Base-by-base conservation (phyloP, 2,329 filamentous ascomycete genomes). In the Calonectria crousiana region DNA sequence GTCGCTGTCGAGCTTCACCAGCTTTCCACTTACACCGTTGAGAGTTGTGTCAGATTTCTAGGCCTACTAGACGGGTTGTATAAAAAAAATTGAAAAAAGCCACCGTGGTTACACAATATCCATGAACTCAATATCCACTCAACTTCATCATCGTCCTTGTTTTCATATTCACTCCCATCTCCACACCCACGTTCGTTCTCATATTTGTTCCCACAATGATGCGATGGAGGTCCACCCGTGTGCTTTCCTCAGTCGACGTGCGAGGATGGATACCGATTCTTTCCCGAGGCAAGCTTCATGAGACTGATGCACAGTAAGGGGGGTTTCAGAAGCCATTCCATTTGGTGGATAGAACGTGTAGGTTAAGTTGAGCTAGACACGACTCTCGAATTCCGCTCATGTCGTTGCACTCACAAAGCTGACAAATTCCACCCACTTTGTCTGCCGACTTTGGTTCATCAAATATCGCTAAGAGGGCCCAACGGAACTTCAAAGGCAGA, bases 361-460 rank as follows among this genome's bases (percentile, higher is more conserved):
- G 1, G 86, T 82, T 0, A 87, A 88, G 4, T 86, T 86, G 47
- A 83, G 83, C 70, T 82, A 85, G 2, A 85, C 84, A 1, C 83
- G 13, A 2, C 87, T 79, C 0, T 84, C 85, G 74, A 89, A 88
- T 2, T 82, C 83, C 52, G 88, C 34, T 6, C 86, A 85, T 0
- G 76, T 79, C 84, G 88, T 85, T n/a, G 85, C 87, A 1, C 80
- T 76, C 65, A 84, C 82, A 34, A 89, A 89, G 0, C 80, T 79
- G 0, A 73, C 38, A 85, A 85, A 87, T 65, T 53, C 76, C 1
- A 86, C 77, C 76, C 1, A 86, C 77, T 0, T 82, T 79, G 0
- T 83, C 76, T 1, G 82, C 81, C 0, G 83, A 67, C 13, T 82
- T 56, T 0, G 82, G 79, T 70, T 79, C 81, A 6, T 76, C 52